Evolutionary conservation across 2,329 filamentous ascomycete genomes (phyloP), one percentile per base, ranked within the genome.

Genomic region (Metarhizium sp.): DNA sequence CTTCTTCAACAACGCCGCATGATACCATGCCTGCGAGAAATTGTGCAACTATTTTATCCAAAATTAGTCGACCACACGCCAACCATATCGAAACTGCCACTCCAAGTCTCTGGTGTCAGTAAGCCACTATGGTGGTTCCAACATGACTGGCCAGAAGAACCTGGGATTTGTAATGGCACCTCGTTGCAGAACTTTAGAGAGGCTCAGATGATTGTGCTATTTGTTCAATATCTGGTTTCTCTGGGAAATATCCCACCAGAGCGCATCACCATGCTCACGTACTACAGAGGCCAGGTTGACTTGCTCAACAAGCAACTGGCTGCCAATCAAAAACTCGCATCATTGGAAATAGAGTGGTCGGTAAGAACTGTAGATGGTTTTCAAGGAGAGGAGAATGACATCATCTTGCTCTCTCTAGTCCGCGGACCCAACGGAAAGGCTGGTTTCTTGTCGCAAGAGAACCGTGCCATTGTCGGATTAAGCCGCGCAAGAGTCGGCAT

Each of bases 311-410:
- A 72, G 14, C 67, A 71, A 6, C 67, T 86, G 3, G 68, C 70
- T 11, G 60, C 63, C 18, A 65, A 71, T 43, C 46, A 62, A 40
- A 48, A 64, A 53, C 53, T 71, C 43, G 42, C 36, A 10, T 50
- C 55, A 45, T 59, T 64, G 20, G 64, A 36, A 8, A 42, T 65
- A 64, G 79, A 61, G 42, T 70, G 63, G 64, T 86, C 86, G 2
- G 85, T 95, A 1, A 81, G 82, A 38, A 96, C 91, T 0, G 88
- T 96, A 0, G 92, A 96, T 64, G 89, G 87, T 0, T 96, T 92
- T 64, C 91, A 96, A 67, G 91, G 91, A 13, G 90, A 96, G 63
- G 90, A 96, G 66, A 96, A 95, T 59, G 87, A 92, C 29, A 76
- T 96, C 8, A 77, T 96, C 10, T 67, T 96, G 2, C 73, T 96